A percentile compares a stretch with the other conserved stretches of the same genome.
phyloP scores from a whole-genome alignment of 2,329 filamentous ascomycete species.

The Colletotrichum shisoi region DNA sequence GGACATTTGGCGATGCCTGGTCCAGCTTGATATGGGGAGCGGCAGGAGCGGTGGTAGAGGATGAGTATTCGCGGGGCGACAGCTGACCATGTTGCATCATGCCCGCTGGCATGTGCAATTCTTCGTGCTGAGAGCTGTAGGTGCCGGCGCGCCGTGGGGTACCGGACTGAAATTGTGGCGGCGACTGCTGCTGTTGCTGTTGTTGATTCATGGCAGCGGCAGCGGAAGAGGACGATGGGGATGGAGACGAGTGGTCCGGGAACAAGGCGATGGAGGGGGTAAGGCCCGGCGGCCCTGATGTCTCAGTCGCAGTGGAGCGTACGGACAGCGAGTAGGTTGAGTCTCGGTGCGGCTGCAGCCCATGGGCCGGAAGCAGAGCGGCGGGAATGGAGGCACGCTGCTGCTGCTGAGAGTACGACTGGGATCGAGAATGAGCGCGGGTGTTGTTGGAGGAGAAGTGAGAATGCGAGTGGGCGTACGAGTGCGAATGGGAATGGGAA shows the following conservation, averaged over 20 bases:
- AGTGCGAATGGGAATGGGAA: constrained; percentile 17
- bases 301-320: constrained; percentile 36
- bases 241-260: constrained; percentile 15
- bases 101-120: constrained; percentile 62
- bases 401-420: constrained; percentile 20
- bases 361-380: constrained; percentile 37
- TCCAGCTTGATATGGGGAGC: constrained; percentile 63
- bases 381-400: constrained; percentile 34
- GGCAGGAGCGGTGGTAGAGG: constrained; percentile 45
- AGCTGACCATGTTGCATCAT: constrained; percentile 55
- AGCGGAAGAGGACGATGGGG: constrained; percentile 9
- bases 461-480: constrained; percentile 4
- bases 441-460: constrained; percentile 6
- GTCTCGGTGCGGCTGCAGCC: constrained; percentile 32
- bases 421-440: constrained; percentile 19
- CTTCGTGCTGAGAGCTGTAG: constrained; percentile 57
- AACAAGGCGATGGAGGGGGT: constrained; percentile 32
- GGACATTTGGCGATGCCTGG: constrained; percentile 51
- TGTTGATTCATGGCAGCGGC: constrained; percentile 38
- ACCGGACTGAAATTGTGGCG: constrained; percentile 48
- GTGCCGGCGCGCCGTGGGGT: constrained; percentile 51
- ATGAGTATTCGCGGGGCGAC: constrained; percentile 58
- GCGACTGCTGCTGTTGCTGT: constrained; percentile 46
- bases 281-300: constrained; percentile 36
- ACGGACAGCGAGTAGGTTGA: constrained; percentile 25